Percentiles rank a stretch among this genome's conserved stretches.
Conservation (phyloP, 257 asterid genomes). For the Solanum peruvianum region DNA sequence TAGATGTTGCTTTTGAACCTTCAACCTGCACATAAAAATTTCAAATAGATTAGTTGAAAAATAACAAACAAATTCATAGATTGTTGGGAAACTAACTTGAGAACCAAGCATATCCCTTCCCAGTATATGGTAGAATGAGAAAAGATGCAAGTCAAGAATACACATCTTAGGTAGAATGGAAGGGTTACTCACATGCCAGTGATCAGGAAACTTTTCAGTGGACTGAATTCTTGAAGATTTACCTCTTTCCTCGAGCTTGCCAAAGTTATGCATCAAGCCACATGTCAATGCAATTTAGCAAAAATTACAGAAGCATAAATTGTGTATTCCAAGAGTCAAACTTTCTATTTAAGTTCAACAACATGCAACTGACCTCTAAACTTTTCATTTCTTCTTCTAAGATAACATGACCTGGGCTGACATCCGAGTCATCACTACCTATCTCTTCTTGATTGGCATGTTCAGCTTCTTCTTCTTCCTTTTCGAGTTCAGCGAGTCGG, state of each 20-base stretch:
- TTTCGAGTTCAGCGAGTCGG: slow-evolving; percentile 64
- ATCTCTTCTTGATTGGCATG: slow-evolving; percentile 21
- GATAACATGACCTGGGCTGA: slow-evolving; percentile 5
- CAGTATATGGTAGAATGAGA: not conserved
- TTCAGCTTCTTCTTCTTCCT: slow-evolving; percentile 82
- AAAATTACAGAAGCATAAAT: not conserved
- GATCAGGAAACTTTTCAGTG: not conserved
- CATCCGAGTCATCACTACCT: slow-evolving; percentile 15
- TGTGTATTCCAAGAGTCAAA: not conserved
- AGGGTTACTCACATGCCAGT: slow-evolving; percentile 1
- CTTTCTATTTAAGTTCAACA: not conserved
- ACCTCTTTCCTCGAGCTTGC: not conserved
- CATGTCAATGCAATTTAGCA: not conserved
- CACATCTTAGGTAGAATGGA: not conserved
- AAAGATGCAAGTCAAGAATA: not conserved
- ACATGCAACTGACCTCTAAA: slow-evolving; percentile 25
- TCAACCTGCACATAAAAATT: slow-evolving; percentile 42
- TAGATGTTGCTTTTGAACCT: slow-evolving; percentile 18
- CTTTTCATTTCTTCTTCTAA: slow-evolving; percentile 18
- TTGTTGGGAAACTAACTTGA: not conserved
- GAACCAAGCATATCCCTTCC: not conserved
- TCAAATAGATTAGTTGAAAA: slow-evolving; percentile 7
- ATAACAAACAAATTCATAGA: not conserved
- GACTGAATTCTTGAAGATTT: not conserved
- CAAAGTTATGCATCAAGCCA: not conserved